phyloP scores from a whole-genome alignment of 2,329 filamentous ascomycete species.

The Zasmidium angulare region DNA sequence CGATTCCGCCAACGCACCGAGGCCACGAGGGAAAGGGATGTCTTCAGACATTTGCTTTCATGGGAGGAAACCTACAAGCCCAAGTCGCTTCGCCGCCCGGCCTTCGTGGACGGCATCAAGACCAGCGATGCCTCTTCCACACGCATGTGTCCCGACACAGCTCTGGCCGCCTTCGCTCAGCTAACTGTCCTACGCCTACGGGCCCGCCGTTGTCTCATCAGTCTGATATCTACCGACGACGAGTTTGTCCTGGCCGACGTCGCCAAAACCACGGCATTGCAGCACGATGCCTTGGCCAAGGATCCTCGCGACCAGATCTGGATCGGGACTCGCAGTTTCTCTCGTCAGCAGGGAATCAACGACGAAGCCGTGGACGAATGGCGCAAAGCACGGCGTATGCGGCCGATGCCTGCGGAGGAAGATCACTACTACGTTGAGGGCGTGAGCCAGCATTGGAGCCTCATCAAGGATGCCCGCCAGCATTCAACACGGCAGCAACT shows the following conservation, averaged over 20 bases:
- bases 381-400: constrained; percentile 25
- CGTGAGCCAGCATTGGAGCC: constrained; percentile 21
- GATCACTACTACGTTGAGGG: constrained; percentile 27
- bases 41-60: neutral
- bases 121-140: neutral
- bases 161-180: constrained; percentile 50
- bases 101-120: neutral
- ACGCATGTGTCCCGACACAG: constrained; percentile 16
- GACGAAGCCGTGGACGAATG: constrained; percentile 26
- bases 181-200: constrained; percentile 51
- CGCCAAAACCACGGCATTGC: constrained; percentile 47
- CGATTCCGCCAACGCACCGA: neutral
- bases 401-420: constrained; percentile 14
- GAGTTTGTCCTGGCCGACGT: constrained; percentile 56
- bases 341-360: constrained; percentile 38
- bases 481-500: constrained; percentile 4
- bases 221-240: constrained; percentile 46
- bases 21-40: neutral
- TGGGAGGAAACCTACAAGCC: neutral
- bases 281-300: constrained; percentile 29
- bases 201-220: constrained; percentile 51
- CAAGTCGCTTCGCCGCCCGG: neutral
- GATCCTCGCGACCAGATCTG: constrained; percentile 37
- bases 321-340: constrained; percentile 35
- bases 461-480: constrained; percentile 26